Evolutionary conservation across 257 asterid species (phyloP), one percentile per base, ranked within the genome.

Genomic region (Striga asiatica): DNA sequence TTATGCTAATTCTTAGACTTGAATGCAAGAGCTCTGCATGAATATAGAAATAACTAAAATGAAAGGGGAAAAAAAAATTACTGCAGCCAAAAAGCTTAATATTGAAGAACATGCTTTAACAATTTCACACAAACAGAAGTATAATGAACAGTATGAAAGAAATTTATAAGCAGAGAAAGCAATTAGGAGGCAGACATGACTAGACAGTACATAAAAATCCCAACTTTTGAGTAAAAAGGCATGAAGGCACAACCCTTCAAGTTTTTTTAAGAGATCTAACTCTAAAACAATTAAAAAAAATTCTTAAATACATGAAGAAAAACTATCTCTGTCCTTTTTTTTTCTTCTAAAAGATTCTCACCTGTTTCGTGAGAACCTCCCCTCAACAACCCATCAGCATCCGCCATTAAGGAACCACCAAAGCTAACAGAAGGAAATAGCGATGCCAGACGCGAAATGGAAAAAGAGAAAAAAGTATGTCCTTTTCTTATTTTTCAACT

Each of bases 351-450:
- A n/a, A n/a, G n/a, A n/a, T 29, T 21, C 51, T 72, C 48, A 81
- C 88, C 85, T 71, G 80, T 42, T 66, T 55, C 71, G 56, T 48
- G 66, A 47, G 79, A 67, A 51, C 41, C 69, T 51, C 72, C 76
- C 64, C 75, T 71, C 27, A 56, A 41, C 28, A 42, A 51, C 29
- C 66, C 70, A 60, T 72, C 81, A 65, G 49, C 78, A 62, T 62
- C 67, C 71, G 82, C 88, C 85, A 81, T 78, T 37, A 50, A 67
- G 52, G 60, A 64, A 49, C 55, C 22, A 69, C 16, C 21, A 55
- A 45, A 65, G 64, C 66, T 52, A 66, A 24, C 21, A 11, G 39
- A 32, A 54, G 18, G 56, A 31, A 67, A 41, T 9, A 59, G 56
- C 38, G 42, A 39, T 23, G 27, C 37, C 29, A 27, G 37, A 56